A percentile compares a stretch with the other conserved stretches of the same genome.
Conservation (phyloP, 1,284 basidiomycete species). For the Trametes hirsuta region DNA sequence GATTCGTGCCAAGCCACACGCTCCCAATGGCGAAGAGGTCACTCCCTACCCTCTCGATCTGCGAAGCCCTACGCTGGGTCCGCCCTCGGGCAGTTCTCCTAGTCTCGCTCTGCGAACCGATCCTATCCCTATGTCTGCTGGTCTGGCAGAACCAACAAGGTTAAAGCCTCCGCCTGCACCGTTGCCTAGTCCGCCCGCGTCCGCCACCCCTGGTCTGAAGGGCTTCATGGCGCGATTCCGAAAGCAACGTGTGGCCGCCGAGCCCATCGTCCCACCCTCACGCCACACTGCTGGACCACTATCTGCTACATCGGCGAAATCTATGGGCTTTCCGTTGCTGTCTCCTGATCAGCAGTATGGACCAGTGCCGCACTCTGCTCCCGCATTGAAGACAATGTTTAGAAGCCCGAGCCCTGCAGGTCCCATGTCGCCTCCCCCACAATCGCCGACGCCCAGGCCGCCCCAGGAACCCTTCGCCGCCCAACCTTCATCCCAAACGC, state of each 20-base stretch:
- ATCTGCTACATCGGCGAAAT: conserved; percentile 16
- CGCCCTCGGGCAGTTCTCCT: conserved; percentile 28
- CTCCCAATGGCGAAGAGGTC: conserved; percentile 55
- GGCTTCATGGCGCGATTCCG: conserved; percentile 82
- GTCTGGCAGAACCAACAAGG: conserved; percentile 53
- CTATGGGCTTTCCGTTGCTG: conserved; percentile 9
- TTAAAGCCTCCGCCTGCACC: conserved; percentile 49
- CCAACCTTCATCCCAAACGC: conserved; percentile 6
- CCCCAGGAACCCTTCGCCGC: conserved; percentile 13
- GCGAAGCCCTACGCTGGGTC: conserved; percentile 29
- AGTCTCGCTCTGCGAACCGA: conserved; percentile 32
- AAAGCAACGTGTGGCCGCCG: conserved; percentile 53
- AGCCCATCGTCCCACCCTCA: conserved; percentile 29
- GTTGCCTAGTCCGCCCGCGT: conserved; percentile 60
- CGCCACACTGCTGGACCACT: conserved; percentile 19
- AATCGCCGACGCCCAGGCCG: conserved; percentile 25
- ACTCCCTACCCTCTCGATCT: conserved; percentile 47
- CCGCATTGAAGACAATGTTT: conserved; percentile 25
- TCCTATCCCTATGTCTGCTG: conserved; percentile 36
- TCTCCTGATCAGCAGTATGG: conserved; percentile 13
- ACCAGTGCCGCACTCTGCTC: conserved; percentile 31
- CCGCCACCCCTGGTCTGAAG: conserved; percentile 71
- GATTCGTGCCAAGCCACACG: conserved; percentile 59
- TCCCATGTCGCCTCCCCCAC: conserved; percentile 24
- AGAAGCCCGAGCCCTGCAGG: conserved; percentile 19